phyloP scores from a whole-genome alignment of 1,139 yeast genomes.

The Meyerozyma sp. region DNA sequence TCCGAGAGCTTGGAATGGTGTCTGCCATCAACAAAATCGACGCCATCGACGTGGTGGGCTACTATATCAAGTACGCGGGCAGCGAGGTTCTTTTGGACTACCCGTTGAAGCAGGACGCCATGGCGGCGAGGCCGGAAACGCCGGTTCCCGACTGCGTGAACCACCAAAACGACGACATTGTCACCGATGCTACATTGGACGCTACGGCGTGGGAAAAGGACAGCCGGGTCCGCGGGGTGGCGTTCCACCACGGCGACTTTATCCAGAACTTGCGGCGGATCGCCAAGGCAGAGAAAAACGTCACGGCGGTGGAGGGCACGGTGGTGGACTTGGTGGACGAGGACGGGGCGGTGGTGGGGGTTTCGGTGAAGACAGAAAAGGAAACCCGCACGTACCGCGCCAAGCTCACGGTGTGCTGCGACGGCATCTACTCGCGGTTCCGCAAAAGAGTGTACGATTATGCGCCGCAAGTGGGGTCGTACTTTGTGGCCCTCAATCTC shows the following conservation, averaged over 20 bases:
- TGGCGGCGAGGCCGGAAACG: conserved; percentile 34
- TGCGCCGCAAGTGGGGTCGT: conserved; percentile 68
- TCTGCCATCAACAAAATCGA: conserved; percentile 76
- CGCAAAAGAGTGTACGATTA: conserved; percentile 64
- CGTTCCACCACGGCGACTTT: conserved; percentile 91
- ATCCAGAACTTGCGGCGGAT: conserved; percentile 69
- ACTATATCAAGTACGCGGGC: conserved; percentile 66
- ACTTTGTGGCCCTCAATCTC: conserved; percentile 81
- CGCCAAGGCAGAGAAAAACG: conserved; percentile 63
- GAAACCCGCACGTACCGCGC: conserved; percentile 39
- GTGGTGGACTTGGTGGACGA: conserved; percentile 57
- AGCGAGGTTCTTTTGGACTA: conserved; percentile 59
- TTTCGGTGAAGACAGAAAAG: conserved; percentile 35
- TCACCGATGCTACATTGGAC: conserved; percentile 44
- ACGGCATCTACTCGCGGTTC: conserved; percentile 92
- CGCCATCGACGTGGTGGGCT: conserved; percentile 76
- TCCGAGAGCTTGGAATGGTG: conserved; percentile 75
- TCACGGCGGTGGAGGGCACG: conserved; percentile 76
- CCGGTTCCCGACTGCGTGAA: conserved; percentile 53
- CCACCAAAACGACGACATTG: conserved; percentile 51
- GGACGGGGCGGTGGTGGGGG: conserved; percentile 60
- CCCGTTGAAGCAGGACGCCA: conserved; percentile 54
- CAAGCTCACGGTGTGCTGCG: conserved; percentile 73
- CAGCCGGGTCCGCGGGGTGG: conserved; percentile 67
- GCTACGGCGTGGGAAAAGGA: conserved; percentile 53